Evolutionary conservation across 495 filamentous ascomycete species (phyloP).

Genomic region (Mytilinidion resinicola): DNA sequence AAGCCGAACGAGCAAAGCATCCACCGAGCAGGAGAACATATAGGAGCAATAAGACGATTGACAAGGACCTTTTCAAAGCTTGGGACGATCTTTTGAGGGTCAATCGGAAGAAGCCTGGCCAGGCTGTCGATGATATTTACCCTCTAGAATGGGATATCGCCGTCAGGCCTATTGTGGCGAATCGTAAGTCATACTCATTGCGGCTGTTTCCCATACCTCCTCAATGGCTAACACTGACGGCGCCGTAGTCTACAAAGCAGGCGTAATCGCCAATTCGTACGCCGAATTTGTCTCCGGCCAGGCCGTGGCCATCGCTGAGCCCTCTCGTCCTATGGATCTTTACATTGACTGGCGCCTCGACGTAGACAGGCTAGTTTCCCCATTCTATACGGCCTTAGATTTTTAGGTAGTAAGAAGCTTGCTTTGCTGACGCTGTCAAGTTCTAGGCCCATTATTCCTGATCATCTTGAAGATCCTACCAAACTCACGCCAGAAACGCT

Average conservation of each 20-base stretch:
- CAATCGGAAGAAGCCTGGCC: slow-evolving; percentile 13
- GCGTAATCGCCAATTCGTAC: slow-evolving; percentile 35
- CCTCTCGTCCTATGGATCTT: slow-evolving; percentile 37
- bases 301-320: slow-evolving; percentile 37
- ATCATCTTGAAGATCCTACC: neutral
- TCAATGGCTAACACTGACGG: neutral
- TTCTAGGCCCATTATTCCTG: neutral
- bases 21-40: slow-evolving; percentile 33
- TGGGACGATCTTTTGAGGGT: slow-evolving; percentile 26
- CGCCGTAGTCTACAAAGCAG: slow-evolving; percentile 42
- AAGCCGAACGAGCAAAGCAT: slow-evolving; percentile 32
- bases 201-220: neutral
- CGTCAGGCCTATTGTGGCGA: slow-evolving; percentile 38
- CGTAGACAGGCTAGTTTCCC: neutral
- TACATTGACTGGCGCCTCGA: slow-evolving; percentile 38
- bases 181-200: neutral
- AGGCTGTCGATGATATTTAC: slow-evolving; percentile 24
- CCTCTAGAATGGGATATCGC: slow-evolving; percentile 38
- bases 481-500: neutral
- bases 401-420: no score
- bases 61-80: slow-evolving; percentile 37
- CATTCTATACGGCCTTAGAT: no score
- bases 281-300: slow-evolving; percentile 31
- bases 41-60: slow-evolving; percentile 33
- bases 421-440: no score